A percentile compares a stretch with the other conserved stretches of the same genome.
phyloP scores from a whole-genome alignment of 768 basidiomycete species.

The Leccinum ochraceum region DNA sequence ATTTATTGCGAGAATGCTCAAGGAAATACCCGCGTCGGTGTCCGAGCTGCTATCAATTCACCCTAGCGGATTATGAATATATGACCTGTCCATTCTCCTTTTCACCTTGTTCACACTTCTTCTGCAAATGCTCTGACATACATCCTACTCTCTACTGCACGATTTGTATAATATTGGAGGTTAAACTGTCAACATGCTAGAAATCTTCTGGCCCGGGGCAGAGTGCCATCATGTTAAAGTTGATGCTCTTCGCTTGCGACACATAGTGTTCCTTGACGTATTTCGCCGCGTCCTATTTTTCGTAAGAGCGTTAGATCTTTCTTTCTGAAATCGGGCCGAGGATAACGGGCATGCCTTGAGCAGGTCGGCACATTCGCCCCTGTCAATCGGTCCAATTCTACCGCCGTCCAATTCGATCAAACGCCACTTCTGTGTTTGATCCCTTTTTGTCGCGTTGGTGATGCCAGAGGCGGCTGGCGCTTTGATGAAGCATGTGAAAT shows the following conservation, averaged over 20 bases:
- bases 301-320: neutral
- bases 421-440: constrained; percentile 37
- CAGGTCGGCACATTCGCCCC: constrained; percentile 62
- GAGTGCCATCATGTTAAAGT: constrained; percentile 52
- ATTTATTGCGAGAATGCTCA: constrained; percentile 33
- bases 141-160: constrained; percentile 3
- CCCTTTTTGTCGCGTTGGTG: constrained; percentile 6
- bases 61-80: neutral
- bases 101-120: neutral
- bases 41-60: constrained; percentile 31
- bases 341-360: constrained; percentile 43
- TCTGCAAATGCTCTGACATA: neutral
- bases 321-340: neutral
- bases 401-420: constrained; percentile 86
- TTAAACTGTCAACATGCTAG: constrained; percentile 8
- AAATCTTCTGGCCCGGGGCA: constrained; percentile 30
- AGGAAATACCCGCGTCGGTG: constrained; percentile 33
- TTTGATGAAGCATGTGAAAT: constrained; percentile 86
- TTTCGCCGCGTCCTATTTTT: constrained; percentile 45
- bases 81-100: neutral
- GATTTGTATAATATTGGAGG: constrained; percentile 8
- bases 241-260: constrained; percentile 37
- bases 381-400: constrained; percentile 77
- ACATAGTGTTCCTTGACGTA: constrained; percentile 47
- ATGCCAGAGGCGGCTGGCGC: constrained; percentile 46